Evolutionary conservation across 2,329 filamentous ascomycete species (phyloP).

Genomic region (Colletotrichum plurivorum): DNA sequence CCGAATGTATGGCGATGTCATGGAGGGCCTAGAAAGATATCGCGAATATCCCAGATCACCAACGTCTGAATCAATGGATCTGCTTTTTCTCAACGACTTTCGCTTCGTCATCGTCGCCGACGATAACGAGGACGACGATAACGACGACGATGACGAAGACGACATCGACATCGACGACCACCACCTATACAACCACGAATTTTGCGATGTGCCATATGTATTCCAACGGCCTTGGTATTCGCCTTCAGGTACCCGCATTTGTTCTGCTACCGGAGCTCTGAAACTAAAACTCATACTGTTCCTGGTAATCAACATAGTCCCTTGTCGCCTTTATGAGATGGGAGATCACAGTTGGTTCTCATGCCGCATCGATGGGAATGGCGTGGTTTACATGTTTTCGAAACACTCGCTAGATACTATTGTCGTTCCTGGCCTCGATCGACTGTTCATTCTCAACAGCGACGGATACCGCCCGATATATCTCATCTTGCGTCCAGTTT

Average conservation of each 20-base stretch:
- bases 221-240: neutral
- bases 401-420: neutral
- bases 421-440: neutral
- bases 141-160: too few relatives aligned
- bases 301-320: neutral
- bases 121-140: too few relatives aligned
- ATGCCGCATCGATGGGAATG: neutral
- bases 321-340: neutral
- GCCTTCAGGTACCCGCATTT: neutral
- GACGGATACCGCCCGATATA: neutral
- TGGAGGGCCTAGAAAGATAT: too few relatives aligned
- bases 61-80: too few relatives aligned
- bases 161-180: too few relatives aligned
- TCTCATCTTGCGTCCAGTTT: neutral
- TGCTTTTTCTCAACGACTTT: too few relatives aligned
- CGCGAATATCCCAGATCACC: too few relatives aligned
- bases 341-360: neutral
- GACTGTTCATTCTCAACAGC: neutral
- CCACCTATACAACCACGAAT: too few relatives aligned
- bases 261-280: neutral
- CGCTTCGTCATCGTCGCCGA: too few relatives aligned
- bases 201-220: too few relatives aligned
- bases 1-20: too few relatives aligned
- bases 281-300: neutral
- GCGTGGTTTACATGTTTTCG: neutral